phyloP scores from a whole-genome alignment of 208 protist species.

The Vickermania ingenoplastis region DNA sequence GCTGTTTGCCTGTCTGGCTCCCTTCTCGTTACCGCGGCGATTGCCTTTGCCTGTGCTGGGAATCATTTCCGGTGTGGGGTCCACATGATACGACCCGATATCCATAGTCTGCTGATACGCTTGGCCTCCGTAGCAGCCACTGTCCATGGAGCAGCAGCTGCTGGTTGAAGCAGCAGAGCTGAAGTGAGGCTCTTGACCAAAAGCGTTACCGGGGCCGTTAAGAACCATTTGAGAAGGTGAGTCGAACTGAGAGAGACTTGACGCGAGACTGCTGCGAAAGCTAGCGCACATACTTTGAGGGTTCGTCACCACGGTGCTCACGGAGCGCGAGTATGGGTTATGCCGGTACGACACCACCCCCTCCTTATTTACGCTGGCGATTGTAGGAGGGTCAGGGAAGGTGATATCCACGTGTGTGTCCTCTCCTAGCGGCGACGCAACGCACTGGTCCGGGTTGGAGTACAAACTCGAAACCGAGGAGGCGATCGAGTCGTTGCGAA shows the following conservation, averaged over 20 bases:
- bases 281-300: not conserved
- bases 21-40: not conserved
- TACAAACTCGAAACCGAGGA: not conserved
- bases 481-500: not conserved
- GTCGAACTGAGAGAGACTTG: not conserved
- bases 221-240: not conserved
- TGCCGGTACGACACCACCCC: not conserved
- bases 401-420: not conserved
- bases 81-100: not conserved
- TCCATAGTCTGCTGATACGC: not conserved
- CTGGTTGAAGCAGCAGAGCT: not conserved
- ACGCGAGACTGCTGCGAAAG: not conserved
- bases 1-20: not conserved
- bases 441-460: not conserved
- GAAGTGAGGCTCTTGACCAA: not conserved
- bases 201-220: not conserved
- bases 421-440: not conserved
- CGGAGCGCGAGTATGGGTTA: not conserved
- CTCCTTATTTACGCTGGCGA: not conserved
- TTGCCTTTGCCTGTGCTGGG: not conserved
- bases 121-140: not conserved
- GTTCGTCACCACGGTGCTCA: not conserved
- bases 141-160: not conserved
- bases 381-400: not conserved
- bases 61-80: not conserved